Base-by-base conservation (phyloP, 2,329 filamentous ascomycete genomes). In the Didymella sp. region DNA sequence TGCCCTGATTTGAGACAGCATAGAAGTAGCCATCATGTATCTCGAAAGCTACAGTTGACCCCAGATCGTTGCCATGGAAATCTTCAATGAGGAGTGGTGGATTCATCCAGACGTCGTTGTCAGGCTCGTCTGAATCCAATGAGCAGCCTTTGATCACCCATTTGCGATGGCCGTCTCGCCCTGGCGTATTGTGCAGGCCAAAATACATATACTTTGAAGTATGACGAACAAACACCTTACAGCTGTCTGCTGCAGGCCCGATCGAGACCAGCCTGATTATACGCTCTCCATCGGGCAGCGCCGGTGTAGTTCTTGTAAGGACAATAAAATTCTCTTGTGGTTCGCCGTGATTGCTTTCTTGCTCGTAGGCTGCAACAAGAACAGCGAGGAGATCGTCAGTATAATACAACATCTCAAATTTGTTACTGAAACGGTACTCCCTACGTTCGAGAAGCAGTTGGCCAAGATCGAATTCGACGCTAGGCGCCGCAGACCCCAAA, bases 41-140 rank as follows among this genome's bases (percentile, higher is more conserved):
- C 58, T 90, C 88, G 67, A 93, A 92, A 58, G 85, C 89, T n/a
- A 90, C 79, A 0, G 85, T 87, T 11, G 83, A 84, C 6, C 87
- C 87, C 28, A 92, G 80, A 42, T 90, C 88, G 17, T 80, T 82
- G 1, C 88, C 89, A 40, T 84, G 82, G 54, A 90, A 79, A 22
- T 85, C 80, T 33, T 82, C 76, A 3, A 91, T 76, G 30, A 85
- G 77, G 5, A 88, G 69, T 3, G 42, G 41, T 12, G 41, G 24
- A 3, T 27, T 27, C n/a, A 19, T 45, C 27, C 44, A n/a, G 3
- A 17, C 8, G 1, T 46, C 30, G 2, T 25, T 35, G 1, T 47
- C 31, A 8, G 22, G 7, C 4, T 47, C 13, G n/a, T 9, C 11
- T 1, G 12, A 9, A 19, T 61, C 46, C 6, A 77, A 41, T 11